Conservation (phyloP, 2,329 filamentous ascomycete species). For the Aurifilum marmelostoma region DNA sequence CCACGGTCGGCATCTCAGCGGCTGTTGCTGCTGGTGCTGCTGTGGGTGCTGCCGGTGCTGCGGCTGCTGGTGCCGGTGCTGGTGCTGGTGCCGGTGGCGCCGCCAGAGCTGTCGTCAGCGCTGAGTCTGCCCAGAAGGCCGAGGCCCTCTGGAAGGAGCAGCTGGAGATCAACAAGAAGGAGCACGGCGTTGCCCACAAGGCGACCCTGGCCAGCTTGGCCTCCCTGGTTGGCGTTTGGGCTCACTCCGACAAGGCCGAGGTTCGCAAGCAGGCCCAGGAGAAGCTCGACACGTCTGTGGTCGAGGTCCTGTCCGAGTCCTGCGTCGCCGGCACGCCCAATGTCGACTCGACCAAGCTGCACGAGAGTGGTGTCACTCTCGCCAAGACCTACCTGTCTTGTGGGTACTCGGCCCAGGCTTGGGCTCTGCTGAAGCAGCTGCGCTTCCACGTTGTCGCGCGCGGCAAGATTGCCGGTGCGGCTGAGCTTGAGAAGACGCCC, state of each 20-base stretch:
- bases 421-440: slow-evolving; percentile 30
- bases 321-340: slow-evolving; percentile 25
- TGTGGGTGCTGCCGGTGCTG: slow-evolving; percentile 13
- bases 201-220: slow-evolving; percentile 26
- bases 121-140: slow-evolving; percentile 29
- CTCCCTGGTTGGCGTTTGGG: slow-evolving; percentile 29
- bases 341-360: slow-evolving; percentile 29
- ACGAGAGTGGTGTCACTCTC: slow-evolving; percentile 27
- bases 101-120: slow-evolving; percentile 18
- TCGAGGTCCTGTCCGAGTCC: slow-evolving; percentile 28
- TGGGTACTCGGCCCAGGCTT: slow-evolving; percentile 26
- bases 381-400: slow-evolving; percentile 28
- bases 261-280: slow-evolving; percentile 29
- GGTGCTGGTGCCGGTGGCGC: slow-evolving; percentile 12
- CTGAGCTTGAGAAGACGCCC: slow-evolving; percentile 24
- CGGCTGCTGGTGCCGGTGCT: slow-evolving; percentile 1
- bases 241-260: slow-evolving; percentile 28
- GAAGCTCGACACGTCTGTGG: slow-evolving; percentile 29
- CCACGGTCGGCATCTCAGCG: slow-evolving; percentile 13
- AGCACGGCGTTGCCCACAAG: slow-evolving; percentile 28
- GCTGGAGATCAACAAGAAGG: slow-evolving; percentile 31
- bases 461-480: slow-evolving; percentile 27
- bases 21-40: slow-evolving; percentile 11
- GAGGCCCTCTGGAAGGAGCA: slow-evolving; percentile 30
- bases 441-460: slow-evolving; percentile 30